Evolutionary conservation across 495 filamentous ascomycete species (phyloP), one percentile per base, ranked within the genome.

Genomic region (Glonium stellatum): DNA sequence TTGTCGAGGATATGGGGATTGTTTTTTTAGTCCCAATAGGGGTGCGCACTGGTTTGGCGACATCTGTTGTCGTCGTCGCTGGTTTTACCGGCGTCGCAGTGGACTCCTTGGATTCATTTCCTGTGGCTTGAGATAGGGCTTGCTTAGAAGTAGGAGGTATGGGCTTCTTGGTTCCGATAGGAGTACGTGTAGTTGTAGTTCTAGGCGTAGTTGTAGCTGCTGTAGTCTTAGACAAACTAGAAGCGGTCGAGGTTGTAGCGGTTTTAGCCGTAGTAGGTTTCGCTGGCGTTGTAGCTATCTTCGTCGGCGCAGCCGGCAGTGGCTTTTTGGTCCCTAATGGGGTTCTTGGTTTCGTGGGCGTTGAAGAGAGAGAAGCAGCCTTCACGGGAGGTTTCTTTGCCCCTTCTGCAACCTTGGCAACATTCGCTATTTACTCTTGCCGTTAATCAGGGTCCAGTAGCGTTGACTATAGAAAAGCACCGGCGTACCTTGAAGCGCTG

Each of bases 401-500:
- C 6, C 50, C 51, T 25, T 54, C 19, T 13, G 57, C 56, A 3
- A 55, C 27, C 49, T 63, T 63, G 19, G 23, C 12, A 42, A 67
- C 12, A 42, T 42, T 58, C 4, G n/a, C 44, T 42, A 63, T 39
- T 15, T 22, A 27, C 19, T 22, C 13, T 51, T 25, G 11, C 18
- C 5, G 11, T 50, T 25, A 27, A 10, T 27, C 5, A 15, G 9
- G 31, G 19, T 48, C 18, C 13, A 48, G 18, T 48, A 18, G 44
- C 44, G 12, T 15, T 51, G 39, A 44, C 10, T 11, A 15, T 49
- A 25, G 19, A 21, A 56, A 19, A 36, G 13, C 15, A 5, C 35
- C 21, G 41, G 42, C 57, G 19, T 42, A 63, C 64, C 25, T 54
- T 67, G 64, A 49, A 63, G 64, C 18, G 60, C 64, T 56, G 60